Evolutionary conservation across 768 basidiomycete genomes (phyloP).

Genomic region (Xerocomellus dryophilus): DNA sequence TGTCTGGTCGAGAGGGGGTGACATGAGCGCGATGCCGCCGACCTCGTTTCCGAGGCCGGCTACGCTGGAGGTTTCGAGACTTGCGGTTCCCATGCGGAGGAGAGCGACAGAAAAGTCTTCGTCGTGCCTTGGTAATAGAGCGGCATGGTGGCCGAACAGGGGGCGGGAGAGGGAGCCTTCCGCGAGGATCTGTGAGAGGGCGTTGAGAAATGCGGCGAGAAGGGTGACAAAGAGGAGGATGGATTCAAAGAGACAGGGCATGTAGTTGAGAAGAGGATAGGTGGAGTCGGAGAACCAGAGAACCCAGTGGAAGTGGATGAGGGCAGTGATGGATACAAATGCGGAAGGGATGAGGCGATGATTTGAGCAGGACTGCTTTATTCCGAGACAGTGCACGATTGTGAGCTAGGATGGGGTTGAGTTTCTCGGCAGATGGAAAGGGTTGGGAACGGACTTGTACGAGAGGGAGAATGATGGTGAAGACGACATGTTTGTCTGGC

Average conservation of each 20-base stretch:
- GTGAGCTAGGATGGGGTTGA: slow-evolving; percentile 42
- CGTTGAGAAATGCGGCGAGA: slow-evolving; percentile 59
- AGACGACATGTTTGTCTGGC: slow-evolving; percentile 70
- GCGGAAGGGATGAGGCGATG: slow-evolving; percentile 71
- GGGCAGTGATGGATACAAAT: slow-evolving; percentile 54
- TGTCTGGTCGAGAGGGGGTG: slow-evolving; percentile 9
- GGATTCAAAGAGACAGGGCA: slow-evolving; percentile 72
- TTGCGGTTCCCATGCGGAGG: slow-evolving; percentile 69
- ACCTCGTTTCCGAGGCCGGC: slow-evolving; percentile 76
- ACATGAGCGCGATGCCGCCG: slow-evolving; percentile 42
- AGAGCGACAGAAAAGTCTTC: slow-evolving; percentile 74
- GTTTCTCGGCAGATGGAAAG: neutral
- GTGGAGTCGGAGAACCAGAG: slow-evolving; percentile 44
- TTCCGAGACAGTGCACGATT: slow-evolving; percentile 63
- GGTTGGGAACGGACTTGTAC: slow-evolving; percentile 50
- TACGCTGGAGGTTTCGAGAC: slow-evolving; percentile 69
- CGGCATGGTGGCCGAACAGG: slow-evolving; percentile 49
- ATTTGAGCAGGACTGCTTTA: slow-evolving; percentile 58
- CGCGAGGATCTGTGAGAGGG: slow-evolving; percentile 61
- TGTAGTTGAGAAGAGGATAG: slow-evolving; percentile 72
- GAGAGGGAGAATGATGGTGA: slow-evolving; percentile 70
- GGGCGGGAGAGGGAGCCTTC: slow-evolving; percentile 57
- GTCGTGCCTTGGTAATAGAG: slow-evolving; percentile 51
- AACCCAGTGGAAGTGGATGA: slow-evolving; percentile 67
- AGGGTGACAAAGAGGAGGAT: slow-evolving; percentile 53